These are phyloP conservation scores for Alnus rubra DNA, from an alignment of 306 rosid species.

Conservation along the genomic window DNA sequence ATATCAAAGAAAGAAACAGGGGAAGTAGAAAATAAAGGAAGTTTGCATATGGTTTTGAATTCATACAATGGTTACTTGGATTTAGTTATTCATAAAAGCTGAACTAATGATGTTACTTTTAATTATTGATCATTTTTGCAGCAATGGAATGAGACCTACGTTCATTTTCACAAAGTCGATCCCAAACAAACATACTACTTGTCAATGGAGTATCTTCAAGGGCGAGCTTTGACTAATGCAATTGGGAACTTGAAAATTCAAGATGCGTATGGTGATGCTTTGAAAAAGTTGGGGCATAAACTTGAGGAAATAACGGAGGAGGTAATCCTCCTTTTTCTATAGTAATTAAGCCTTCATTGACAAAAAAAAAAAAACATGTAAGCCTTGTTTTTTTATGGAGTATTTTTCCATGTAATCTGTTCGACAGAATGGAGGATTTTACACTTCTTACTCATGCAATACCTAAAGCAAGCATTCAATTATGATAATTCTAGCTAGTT, in stretches of 20 bases:
- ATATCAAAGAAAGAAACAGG: not conserved
- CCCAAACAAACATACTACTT: conserved; percentile 98
- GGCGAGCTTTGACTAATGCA: conserved; percentile 94
- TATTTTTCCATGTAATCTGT: not conserved
- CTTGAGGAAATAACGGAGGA: conserved; percentile 86
- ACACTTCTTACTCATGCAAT: not conserved
- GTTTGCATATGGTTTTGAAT: not conserved
- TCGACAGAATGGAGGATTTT: not conserved
- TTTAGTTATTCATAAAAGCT: conserved; percentile 13
- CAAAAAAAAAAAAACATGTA: not conserved
- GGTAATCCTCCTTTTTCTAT: conserved; percentile 39
- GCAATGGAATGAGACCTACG: conserved; percentile 98
- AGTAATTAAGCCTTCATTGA: not conserved
- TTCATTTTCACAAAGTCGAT: conserved; percentile 82
- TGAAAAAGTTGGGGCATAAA: conserved; percentile 75
- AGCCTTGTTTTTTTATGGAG: conserved; percentile 7
- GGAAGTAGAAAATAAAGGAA: not conserved
- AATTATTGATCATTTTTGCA: conserved; percentile 39
- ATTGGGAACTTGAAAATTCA: conserved; percentile 74
- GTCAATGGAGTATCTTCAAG: conserved; percentile 99
- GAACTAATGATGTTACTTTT: conserved; percentile 28
- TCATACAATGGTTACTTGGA: not conserved
- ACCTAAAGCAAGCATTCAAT: not conserved
- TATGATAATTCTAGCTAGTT: not conserved
- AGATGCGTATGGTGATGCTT: conserved; percentile 85